These are phyloP conservation scores for Podila minutissima DNA, from an alignment of 192 early-diverging fungal species.

Conservation along the genomic window DNA sequence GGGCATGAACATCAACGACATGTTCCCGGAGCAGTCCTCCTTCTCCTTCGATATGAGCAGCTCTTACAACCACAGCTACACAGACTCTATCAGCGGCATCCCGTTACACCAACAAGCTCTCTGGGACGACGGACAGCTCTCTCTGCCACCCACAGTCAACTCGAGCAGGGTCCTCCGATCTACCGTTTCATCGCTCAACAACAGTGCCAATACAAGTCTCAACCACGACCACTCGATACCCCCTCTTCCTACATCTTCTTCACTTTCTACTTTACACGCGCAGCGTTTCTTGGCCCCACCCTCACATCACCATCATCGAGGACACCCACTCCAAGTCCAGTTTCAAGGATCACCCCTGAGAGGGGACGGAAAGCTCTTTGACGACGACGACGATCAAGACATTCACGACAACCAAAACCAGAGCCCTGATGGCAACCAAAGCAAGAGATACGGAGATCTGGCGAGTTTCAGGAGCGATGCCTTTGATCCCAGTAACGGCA, in stretches of 20 bases:
- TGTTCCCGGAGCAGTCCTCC: conserved; percentile 41
- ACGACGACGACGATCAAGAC: conserved; percentile 3
- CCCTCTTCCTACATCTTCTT: not conserved
- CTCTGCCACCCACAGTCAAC: conserved; percentile 17
- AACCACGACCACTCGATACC: conserved; percentile 8
- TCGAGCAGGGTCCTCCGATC: conserved; percentile 23
- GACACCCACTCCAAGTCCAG: not conserved
- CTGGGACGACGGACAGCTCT: conserved; percentile 47
- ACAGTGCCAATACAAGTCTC: conserved; percentile 46
- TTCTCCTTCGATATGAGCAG: conserved; percentile 38
- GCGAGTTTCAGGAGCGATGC: not conserved
- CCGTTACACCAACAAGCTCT: conserved; percentile 40
- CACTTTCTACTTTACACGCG: not conserved
- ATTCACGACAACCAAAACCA: conserved; percentile 5
- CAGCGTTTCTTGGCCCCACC: not conserved
- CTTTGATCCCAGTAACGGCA: conserved; percentile 4
- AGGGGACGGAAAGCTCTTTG: conserved; percentile 13
- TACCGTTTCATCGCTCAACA: conserved; percentile 30
- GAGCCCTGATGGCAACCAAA: not conserved
- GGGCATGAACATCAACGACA: conserved; percentile 51
- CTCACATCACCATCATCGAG: conserved; percentile 18
- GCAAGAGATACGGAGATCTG: conserved; percentile 1
- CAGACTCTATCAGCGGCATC: conserved; percentile 43
- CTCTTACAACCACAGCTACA: conserved; percentile 44
- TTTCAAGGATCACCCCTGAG: conserved; percentile 29